Percentiles rank a stretch among this genome's conserved stretches.
phyloP scores from a whole-genome alignment of 345 rosid genomes.

The Microcos paniculata region DNA sequence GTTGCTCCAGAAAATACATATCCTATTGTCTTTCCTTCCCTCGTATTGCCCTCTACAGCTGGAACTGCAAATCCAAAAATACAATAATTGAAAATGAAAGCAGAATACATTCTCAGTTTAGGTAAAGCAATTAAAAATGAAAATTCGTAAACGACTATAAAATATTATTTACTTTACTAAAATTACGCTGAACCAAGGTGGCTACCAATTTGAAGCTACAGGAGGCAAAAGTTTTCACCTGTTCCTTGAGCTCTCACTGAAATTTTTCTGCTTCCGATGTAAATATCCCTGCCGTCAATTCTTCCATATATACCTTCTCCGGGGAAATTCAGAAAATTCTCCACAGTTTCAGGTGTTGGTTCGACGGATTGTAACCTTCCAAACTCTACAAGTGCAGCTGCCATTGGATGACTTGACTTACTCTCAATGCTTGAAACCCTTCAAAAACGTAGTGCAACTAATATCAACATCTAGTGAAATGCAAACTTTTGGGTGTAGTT shows the following conservation, averaged over 20 bases:
- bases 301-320: slow-evolving; percentile 89
- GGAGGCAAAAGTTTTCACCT: slow-evolving; percentile 35
- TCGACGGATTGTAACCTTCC: slow-evolving; percentile 55
- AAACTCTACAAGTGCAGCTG: slow-evolving; percentile 65
- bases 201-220: not conserved
- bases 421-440: slow-evolving; percentile 95
- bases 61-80: slow-evolving; percentile 37
- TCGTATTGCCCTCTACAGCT: slow-evolving; percentile 26
- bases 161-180: not conserved
- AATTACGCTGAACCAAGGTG: not conserved
- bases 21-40: slow-evolving; percentile 58
- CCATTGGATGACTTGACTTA: slow-evolving; percentile 95
- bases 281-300: slow-evolving; percentile 61
- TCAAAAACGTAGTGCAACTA: not conserved
- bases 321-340: slow-evolving; percentile 66
- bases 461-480: not conserved
- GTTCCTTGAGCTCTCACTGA: slow-evolving; percentile 58
- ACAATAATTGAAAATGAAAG: not conserved
- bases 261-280: slow-evolving; percentile 72
- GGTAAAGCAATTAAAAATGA: not conserved
- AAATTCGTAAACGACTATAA: not conserved
- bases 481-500: not conserved
- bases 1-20: slow-evolving; percentile 51
- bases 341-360: slow-evolving; percentile 72
- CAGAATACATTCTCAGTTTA: not conserved